phyloP scores from a whole-genome alignment of 169 alveolate genomes.

The Plasmodium adleri region DNA sequence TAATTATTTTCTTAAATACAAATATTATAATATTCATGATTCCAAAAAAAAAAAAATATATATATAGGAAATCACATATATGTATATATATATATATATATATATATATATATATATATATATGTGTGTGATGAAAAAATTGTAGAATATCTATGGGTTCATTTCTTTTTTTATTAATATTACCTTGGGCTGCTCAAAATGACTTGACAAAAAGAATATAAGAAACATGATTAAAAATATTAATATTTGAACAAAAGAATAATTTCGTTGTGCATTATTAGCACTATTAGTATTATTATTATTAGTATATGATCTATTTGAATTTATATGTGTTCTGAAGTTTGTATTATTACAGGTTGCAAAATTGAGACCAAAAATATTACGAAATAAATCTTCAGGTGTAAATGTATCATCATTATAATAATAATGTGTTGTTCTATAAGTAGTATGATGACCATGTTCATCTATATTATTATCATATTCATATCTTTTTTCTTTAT shows the following conservation, averaged over 20 bases:
- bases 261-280: constrained; percentile 36
- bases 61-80: background rate
- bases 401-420: constrained; percentile 83
- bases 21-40: too few relatives aligned
- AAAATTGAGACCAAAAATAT: constrained; percentile 84
- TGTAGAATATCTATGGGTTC: too few relatives aligned
- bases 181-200: constrained; percentile 76
- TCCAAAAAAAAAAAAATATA: background rate
- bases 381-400: constrained; percentile 87
- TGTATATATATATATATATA: background rate
- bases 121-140: background rate
- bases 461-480: constrained; percentile 90
- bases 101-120: background rate
- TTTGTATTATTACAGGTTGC: constrained; percentile 67
- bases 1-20: too few relatives aligned
- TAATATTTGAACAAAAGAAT: constrained; percentile 41
- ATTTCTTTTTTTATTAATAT: background rate
- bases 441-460: constrained; percentile 65
- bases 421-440: constrained; percentile 81
- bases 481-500: constrained; percentile 89
- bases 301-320: constrained; percentile 23
- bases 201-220: constrained; percentile 68
- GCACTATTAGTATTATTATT: constrained; percentile 25
- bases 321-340: constrained; percentile 47
- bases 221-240: constrained; percentile 69